Conservation (phyloP, 2,329 filamentous ascomycete species). For the Pseudopyricularia javanii region DNA sequence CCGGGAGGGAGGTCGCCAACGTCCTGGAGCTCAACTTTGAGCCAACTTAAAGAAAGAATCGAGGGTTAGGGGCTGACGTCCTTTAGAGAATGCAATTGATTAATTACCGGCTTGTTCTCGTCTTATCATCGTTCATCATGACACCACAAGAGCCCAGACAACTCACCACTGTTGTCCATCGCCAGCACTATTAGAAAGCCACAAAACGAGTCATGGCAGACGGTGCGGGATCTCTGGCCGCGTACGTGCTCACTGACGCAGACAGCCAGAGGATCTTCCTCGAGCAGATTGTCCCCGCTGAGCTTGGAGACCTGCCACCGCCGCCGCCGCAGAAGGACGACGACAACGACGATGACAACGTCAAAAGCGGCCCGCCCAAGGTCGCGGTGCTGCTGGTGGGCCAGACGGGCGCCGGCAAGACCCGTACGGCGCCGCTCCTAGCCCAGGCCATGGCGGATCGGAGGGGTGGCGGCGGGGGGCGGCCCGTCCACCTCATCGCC, state of each 20-base stretch:
- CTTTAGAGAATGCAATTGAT: no score
- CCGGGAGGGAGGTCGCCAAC: no score
- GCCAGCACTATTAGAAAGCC: no score
- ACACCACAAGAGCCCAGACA: no score
- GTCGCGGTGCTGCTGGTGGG: constrained; percentile 19
- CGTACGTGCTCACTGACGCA: constrained; percentile 14
- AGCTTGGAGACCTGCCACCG: constrained; percentile 5
- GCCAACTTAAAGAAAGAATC: no score
- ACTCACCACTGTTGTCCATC: no score
- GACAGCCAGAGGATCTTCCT: constrained; percentile 15
- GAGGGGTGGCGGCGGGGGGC: constrained; percentile 1
- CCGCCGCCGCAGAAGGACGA: no score
- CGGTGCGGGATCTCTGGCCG: background rate
- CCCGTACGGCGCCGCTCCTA: constrained; percentile 26
- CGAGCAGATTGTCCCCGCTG: constrained; percentile 9
- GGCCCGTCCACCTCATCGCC: constrained; percentile 28
- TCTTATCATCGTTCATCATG: no score
- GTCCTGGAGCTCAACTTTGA: no score
- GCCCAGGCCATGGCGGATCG: constrained; percentile 15
- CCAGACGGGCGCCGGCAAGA: constrained; percentile 35
- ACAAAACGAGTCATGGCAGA: no score
- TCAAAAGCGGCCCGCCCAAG: background rate
- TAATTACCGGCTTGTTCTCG: no score
- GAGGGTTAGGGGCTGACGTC: no score
- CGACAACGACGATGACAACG: background rate